phyloP scores from a whole-genome alignment of 2,329 filamentous ascomycete genomes.

The Arthrocladium fulminans region DNA sequence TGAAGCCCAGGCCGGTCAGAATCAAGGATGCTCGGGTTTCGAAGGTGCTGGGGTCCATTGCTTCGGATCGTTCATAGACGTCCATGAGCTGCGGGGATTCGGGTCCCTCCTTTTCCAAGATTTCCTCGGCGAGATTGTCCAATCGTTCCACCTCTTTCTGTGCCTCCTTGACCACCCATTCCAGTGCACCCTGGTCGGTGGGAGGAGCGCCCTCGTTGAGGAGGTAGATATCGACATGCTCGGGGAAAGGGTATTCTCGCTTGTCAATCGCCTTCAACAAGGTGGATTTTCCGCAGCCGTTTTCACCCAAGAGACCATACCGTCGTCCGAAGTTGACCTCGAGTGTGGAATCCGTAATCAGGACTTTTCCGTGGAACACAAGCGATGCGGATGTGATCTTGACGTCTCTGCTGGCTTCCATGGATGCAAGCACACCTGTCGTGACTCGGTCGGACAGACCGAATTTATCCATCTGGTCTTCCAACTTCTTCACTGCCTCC shows the following conservation, averaged over 20 bases:
- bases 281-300: conserved; percentile 99
- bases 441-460: conserved; percentile 96
- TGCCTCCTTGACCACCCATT: conserved; percentile 94
- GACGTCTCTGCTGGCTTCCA: conserved; percentile 78
- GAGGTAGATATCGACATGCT: conserved; percentile 96
- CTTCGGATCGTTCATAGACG: conserved; percentile 96
- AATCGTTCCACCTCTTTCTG: conserved; percentile 85
- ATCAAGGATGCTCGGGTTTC: conserved; percentile 91
- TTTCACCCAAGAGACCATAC: conserved; percentile 94
- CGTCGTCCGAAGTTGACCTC: conserved; percentile 88
- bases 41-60: conserved; percentile 97
- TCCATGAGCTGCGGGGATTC: conserved; percentile 86
- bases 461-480: conserved; percentile 89
- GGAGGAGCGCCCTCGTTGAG: conserved; percentile 93
- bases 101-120: conserved; percentile 84
- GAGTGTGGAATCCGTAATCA: conserved; percentile 86
- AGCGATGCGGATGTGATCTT: conserved; percentile 91
- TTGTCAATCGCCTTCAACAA: conserved; percentile 87
- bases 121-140: conserved; percentile 78
- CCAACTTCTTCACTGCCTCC: conserved; percentile 75
- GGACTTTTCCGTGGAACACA: conserved; percentile 95
- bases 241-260: conserved; percentile 90
- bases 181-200: conserved; percentile 78
- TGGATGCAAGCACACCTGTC: conserved; percentile 86
- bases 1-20: conserved; percentile 96